Evolutionary conservation across 2,329 filamentous ascomycete species (phyloP), one percentile per base, ranked within the genome.

Genomic region (Calonectria crousiana): DNA sequence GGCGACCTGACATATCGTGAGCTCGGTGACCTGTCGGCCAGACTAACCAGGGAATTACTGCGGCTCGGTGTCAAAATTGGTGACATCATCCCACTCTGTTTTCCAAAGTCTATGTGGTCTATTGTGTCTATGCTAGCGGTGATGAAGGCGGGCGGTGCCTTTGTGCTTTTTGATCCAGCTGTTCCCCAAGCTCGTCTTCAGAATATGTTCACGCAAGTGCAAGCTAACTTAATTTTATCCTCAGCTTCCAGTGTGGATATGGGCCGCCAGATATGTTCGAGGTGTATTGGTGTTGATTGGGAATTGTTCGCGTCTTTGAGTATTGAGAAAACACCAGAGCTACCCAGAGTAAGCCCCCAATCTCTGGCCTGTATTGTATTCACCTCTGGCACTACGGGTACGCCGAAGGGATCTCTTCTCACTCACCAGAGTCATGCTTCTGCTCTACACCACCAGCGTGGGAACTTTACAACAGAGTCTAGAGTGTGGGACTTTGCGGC

Each of bases 401-500:
- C n/a, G 3, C 32, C 53, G 13, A 60, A 60, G 34, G 53, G 32
- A 6, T 34, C 34, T 1, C n/a, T 60, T 26, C n/a, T 44, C 2
- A 44, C 41, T 44, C 41, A 44, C 18, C 41, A 44, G 18, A 44
- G 41, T 16, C 41, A 44, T 6, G 41, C 41, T 44, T 44, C 41
- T 20, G 41, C 41, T 44, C 41, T 44, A 9, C 41, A 44, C 41
- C 41, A 44, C 6, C 41, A 44, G 6, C 41, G 41, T 26, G 38
- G 18, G 34, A 38, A 18, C 38, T 44, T 16, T 30, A 51, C 11
- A 14, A 4, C 49, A 38, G n/a, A 56, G 6, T 36, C 70, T n/a
- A 47, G 64, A 26, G 64, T 72, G 1, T 67, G 58, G 10, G 70
- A 72, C 38, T 72, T 68, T 30, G 71, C 71, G 4, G 56, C 71